Evolutionary conservation across 805 yeast species (phyloP), one percentile per base, ranked within the genome.

Genomic region (fission yeast (Schizosaccharomyces pombe)): DNA sequence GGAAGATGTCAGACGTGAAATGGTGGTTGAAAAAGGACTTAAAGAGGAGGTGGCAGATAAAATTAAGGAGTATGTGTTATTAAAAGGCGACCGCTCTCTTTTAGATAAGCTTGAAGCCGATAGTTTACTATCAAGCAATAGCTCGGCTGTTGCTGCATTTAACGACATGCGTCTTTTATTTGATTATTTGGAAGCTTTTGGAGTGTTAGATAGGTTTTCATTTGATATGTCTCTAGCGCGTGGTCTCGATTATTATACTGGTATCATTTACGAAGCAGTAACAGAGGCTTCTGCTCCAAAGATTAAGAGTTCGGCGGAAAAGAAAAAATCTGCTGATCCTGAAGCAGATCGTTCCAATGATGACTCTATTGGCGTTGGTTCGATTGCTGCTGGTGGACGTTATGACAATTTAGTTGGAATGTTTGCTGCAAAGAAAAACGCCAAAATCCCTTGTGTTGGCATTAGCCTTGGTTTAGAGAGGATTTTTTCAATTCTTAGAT

Each of bases 351-450:
- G 85, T 60, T 96, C 91, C 67, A 95, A 95, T 56, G 83, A 94
- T 54, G 96, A 85, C 59, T 85, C 83, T 62, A 97, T 91, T 55
- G 98, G 98, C 61, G 95, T 89, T 47, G 98, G 98, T 34, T 91
- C 98, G 4, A 86, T 91, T 63, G 95, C 95, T 54, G 98, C 95
- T 53, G 98, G 98, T 70, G 98, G 98, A 59, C 84, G 98, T 68
- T 91, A 91, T 68, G 98, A 91, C 68, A 82, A 82, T 62, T 76
- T 91, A 57, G 97, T 91, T 39, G 95, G 95, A 61, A 91, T 91
- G 98, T 91, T 91, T 66, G 76, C 85, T 54, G 75, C 75, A 57
- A 79, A 93, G 47, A 85, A 84, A 68, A 72, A 75, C 52, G 70
- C 69, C 32, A 81, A 87, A 24, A 86, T 91, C 63, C 98, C 98